Evolutionary conservation across 768 basidiomycete genomes (phyloP), one percentile per base, ranked within the genome.

Genomic region (Scleroderma bovista): DNA sequence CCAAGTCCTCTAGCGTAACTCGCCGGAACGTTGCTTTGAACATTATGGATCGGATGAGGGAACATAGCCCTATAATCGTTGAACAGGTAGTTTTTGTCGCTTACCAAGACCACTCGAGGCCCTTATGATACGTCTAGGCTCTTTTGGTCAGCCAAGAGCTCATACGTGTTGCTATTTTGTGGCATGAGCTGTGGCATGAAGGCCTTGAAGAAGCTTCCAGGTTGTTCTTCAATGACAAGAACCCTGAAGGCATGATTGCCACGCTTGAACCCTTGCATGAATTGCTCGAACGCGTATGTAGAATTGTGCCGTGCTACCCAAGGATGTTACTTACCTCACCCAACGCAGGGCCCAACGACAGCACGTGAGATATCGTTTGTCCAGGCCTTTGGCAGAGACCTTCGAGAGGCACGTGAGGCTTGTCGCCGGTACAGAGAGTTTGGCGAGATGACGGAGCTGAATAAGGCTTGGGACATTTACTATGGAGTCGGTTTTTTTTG

Each of bases 121-220:
- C 48, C 44, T 48, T 39, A 45, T 33, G 44, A 9, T 4, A 13
- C 32, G 51, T 49, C 11, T 52, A 93, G 83, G 94, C 93, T 10
- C 72, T 85, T 41, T 64, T 95, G 22, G 92, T 99, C 66, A 91
- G 91, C 62, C 84, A 88, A 26, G 96, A 99, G 64, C 78, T 99
- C 33, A 97, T 98, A 51, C 86, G 96, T 17, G 91, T 98, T 7
- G 95, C 96, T 7, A 98, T 99, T 52, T 73, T 99, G 11, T 99
- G 96, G 96, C 94, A 98, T 58, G 96, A 99, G 66, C 74, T 93
- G 55, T 99, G 96, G 96, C 93, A 97, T 59, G 96, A 99, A 70
- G 93, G 92, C 16, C 74, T 99, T 19, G 96, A 99, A 70, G 96
- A 99, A 67, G 96, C 96, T 6, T 96, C 94, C 7, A 80, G 96